A percentile compares a stretch with the other conserved stretches of the same genome.
These are phyloP conservation scores for Aspergillus saccharolyticus DNA, from an alignment of 495 filamentous ascomycete genomes.

Conservation along the genomic window DNA sequence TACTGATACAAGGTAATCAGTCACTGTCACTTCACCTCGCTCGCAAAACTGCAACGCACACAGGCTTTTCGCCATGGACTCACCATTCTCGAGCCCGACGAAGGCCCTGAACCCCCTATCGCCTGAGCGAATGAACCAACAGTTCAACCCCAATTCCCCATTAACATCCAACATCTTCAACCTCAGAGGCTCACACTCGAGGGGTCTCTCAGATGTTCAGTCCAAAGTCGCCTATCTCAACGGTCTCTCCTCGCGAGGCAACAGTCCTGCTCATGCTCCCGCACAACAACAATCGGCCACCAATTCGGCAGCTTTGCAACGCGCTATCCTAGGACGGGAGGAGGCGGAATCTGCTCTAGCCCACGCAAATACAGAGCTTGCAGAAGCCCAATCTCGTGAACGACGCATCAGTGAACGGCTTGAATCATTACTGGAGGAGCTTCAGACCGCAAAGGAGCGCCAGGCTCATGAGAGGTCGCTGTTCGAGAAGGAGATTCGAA, in stretches of 20 bases:
- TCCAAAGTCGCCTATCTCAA: conserved; percentile 85
- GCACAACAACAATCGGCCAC: conserved; percentile 19
- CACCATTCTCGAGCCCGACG: conserved; percentile 38
- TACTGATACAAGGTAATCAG: conserved; percentile 2
- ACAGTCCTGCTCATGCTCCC: conserved; percentile 54
- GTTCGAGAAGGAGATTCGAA: conserved; percentile 81
- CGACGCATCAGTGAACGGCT: conserved; percentile 70
- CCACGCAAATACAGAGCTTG: conserved; percentile 58
- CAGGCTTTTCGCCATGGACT: conserved; percentile 32
- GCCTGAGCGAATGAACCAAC: conserved; percentile 75
- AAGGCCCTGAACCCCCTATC: conserved; percentile 69
- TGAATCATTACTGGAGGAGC: conserved; percentile 74
- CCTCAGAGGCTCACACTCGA: conserved; percentile 35
- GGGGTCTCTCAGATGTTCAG: conserved; percentile 66
- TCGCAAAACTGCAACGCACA: conserved; percentile 14
- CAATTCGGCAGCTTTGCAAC: conserved; percentile 67
- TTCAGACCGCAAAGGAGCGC: conserved; percentile 68
- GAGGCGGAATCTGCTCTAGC: conserved; percentile 58
- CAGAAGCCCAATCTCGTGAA: conserved; percentile 69
- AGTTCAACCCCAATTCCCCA: conserved; percentile 50
- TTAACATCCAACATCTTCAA: conserved; percentile 42
- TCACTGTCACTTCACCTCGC: conserved; percentile 15
- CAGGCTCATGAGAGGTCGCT: conserved; percentile 65
- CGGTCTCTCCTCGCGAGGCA: conserved; percentile 53
- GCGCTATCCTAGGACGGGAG: conserved; percentile 78